phyloP scores from a whole-genome alignment of 805 yeast genomes.

The Metschnikowia koreensis region DNA sequence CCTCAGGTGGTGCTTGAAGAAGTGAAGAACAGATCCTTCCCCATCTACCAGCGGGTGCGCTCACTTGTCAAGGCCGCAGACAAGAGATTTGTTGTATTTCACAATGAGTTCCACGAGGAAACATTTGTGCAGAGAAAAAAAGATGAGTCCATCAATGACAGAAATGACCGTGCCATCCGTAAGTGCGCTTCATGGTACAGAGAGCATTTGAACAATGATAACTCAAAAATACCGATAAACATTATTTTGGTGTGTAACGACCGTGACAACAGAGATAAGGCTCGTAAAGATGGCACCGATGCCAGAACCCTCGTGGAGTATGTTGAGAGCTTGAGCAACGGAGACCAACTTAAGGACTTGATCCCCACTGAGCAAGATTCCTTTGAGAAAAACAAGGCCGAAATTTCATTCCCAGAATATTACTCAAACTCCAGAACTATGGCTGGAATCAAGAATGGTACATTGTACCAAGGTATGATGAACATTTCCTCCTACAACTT shows the following conservation, averaged over 20 bases:
- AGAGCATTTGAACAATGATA: conserved; percentile 51
- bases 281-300: conserved; percentile 51
- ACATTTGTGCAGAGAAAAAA: conserved; percentile 63
- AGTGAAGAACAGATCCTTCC: conserved; percentile 81
- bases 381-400: conserved; percentile 41
- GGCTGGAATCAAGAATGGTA: conserved; percentile 89
- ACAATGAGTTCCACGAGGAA: conserved; percentile 80
- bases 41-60: conserved; percentile 82
- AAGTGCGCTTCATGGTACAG: conserved; percentile 69
- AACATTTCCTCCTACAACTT: conserved; percentile 82
- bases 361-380: conserved; percentile 56
- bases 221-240: conserved; percentile 37
- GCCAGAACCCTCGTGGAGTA: conserved; percentile 67
- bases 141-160: conserved; percentile 78
- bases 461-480: conserved; percentile 81
- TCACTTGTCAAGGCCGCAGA: conserved; percentile 70
- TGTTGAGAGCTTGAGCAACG: conserved; percentile 64
- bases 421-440: conserved; percentile 76
- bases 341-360: conserved; percentile 73
- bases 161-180: conserved; percentile 89
- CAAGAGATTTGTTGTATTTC: conserved; percentile 86
- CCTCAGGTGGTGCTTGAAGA: conserved; percentile 96
- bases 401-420: conserved; percentile 70
- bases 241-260: conserved; percentile 76
- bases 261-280: conserved; percentile 57